A percentile compares a stretch with the other conserved stretches of the same genome.
These are phyloP conservation scores for Malus hybrid DNA, from an alignment of 331 rosid species.

Conservation along the genomic window DNA sequence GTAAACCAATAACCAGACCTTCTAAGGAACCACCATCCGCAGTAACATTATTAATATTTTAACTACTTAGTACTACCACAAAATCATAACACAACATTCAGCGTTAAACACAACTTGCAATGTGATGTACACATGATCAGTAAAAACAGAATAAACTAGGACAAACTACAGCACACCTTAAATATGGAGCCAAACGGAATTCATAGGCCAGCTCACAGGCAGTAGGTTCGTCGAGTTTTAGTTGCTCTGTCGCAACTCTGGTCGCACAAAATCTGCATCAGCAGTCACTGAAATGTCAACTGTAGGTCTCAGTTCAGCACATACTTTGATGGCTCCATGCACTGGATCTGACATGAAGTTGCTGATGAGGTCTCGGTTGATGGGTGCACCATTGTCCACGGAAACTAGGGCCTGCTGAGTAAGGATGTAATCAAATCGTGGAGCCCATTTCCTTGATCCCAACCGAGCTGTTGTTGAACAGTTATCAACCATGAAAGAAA, in stretches of 20 bases:
- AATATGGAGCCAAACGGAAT: neutral
- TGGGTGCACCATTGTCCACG: conserved; percentile 61
- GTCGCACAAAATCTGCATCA: conserved; percentile 94
- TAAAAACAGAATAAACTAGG: neutral
- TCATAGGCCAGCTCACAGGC: neutral
- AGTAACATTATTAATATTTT: neutral
- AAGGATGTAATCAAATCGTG: conserved; percentile 78
- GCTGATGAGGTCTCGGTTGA: conserved; percentile 78
- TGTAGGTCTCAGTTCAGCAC: conserved; percentile 89
- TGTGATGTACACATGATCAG: neutral
- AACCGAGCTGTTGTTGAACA: conserved; percentile 95
- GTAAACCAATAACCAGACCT: neutral
- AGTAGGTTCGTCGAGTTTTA: conserved; percentile 12
- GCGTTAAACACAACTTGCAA: conserved; percentile 1
- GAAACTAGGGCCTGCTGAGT: conserved; percentile 61
- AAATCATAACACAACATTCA: neutral
- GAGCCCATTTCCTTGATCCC: conserved; percentile 99
- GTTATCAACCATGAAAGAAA: conserved; percentile 95
- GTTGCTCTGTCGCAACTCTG: conserved; percentile 72
- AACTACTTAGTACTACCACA: neutral
- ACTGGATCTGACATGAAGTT: conserved; percentile 91
- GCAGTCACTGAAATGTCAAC: conserved; percentile 81
- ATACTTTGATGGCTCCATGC: conserved; percentile 82
- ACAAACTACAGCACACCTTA: neutral
- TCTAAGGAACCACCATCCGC: neutral